Conservation (phyloP, 2,329 filamentous ascomycete species). For the Sclerotiophoma versabilis region DNA sequence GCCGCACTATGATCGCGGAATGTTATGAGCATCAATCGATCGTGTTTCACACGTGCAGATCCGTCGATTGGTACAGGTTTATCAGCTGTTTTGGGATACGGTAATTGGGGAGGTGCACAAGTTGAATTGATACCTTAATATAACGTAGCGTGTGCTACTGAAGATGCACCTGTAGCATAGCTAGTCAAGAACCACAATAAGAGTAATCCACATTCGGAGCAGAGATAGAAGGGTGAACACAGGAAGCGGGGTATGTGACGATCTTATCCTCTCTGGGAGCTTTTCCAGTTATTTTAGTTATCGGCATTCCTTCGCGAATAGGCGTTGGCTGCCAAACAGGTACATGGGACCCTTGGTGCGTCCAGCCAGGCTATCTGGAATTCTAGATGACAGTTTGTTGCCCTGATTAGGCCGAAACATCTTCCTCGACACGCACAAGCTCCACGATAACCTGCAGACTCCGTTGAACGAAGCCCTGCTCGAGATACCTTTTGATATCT, state of each 20-base stretch:
- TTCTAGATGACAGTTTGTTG: background rate
- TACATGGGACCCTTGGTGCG: background rate
- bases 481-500: slow-evolving; percentile 4
- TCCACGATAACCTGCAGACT: background rate
- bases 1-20: slow-evolving; percentile 17
- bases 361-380: background rate
- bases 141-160: background rate
- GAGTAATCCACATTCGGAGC: too few relatives aligned
- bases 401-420: background rate
- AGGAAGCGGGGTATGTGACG: background rate
- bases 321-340: background rate
- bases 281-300: background rate
- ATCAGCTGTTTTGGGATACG: background rate
- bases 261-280: background rate
- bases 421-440: background rate
- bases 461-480: slow-evolving; percentile 7
- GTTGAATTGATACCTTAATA: background rate
- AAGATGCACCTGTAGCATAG: background rate
- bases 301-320: background rate
- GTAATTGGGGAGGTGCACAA: background rate
- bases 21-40: slow-evolving; percentile 16
- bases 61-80: background rate
- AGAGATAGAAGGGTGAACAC: background rate
- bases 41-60: background rate
- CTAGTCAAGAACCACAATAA: background rate